Evolutionary conservation across 2,329 filamentous ascomycete genomes (phyloP), one percentile per base, ranked within the genome.

Genomic region (Gaeumannomyces sp.): DNA sequence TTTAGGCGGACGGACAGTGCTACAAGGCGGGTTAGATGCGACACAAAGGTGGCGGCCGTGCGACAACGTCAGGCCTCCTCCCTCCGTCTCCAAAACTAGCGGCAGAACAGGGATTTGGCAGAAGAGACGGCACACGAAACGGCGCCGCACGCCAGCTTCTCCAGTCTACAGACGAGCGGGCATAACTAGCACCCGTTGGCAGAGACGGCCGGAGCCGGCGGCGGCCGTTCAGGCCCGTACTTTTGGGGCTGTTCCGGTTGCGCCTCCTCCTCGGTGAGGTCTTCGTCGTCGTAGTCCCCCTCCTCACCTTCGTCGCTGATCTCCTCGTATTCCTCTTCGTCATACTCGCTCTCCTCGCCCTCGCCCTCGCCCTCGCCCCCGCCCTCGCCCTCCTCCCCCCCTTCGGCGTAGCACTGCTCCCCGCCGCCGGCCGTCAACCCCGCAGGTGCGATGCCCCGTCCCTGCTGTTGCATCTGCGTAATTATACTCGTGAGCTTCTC

Each of bases 381-480:
- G n/a, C 28, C 31, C 35, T 16, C 35, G 11, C 16, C 35, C 13
- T 13, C 35, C 35, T 14, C 35, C 35, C 16, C 35, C 10, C 11
- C 22, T 16, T 60, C 59, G 28, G 85, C 83, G 69, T 89, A 87
- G 76, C 75, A 81, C 72, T 73, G 85, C 74, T 86, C 88, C 68
- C 85, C 80, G 69, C 84, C 85, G 68, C 80, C 83, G 65, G 80
- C 84, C n/a, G 45, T 8, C 78, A 85, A 81, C 65, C 60, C 60
- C 62, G 86, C 88, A 66, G 90, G 85, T 4, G 85, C 83, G 64
- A 88, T 85, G 64, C 92, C 92, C 66, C 94, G 88, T 22, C 94
- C 93, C 73, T 97, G 93, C 69, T 92, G 91, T 76, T 98, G 94
- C 92, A 98, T 97, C 72, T 93, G 92, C 68, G 95, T 91, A 78